These are phyloP conservation scores for Candida stauntonica DNA, from an alignment of 805 yeast genomes.

Conservation along the genomic window DNA sequence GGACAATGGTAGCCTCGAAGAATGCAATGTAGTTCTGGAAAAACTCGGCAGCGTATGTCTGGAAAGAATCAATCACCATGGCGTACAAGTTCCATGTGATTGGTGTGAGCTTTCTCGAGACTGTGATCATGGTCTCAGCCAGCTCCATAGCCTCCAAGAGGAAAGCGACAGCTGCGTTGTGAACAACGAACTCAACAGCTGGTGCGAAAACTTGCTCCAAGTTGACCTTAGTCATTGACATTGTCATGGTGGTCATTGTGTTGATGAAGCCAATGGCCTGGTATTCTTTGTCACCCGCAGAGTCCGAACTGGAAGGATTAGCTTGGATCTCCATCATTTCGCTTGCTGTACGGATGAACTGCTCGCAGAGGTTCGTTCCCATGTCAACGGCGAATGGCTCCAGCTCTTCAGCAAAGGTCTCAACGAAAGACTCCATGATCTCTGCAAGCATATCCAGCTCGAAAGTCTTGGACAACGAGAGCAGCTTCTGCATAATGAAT, in stretches of 20 bases:
- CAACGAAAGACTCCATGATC: constrained; percentile 96
- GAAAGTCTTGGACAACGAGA: constrained; percentile 70
- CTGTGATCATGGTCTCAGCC: constrained; percentile 49
- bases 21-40: constrained; percentile 54
- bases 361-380: constrained; percentile 54
- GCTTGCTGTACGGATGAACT: constrained; percentile 52
- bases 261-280: constrained; percentile 66
- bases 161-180: constrained; percentile 55
- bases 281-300: constrained; percentile 53
- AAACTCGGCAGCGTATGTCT: constrained; percentile 55
- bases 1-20: constrained; percentile 48
- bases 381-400: constrained; percentile 81
- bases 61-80: constrained; percentile 48
- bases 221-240: constrained; percentile 57
- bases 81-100: constrained; percentile 49
- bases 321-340: constrained; percentile 45
- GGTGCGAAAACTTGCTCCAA: constrained; percentile 55
- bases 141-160: constrained; percentile 62
- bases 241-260: constrained; percentile 69
- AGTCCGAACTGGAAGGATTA: constrained; percentile 18
- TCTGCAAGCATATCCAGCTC: constrained; percentile 83
- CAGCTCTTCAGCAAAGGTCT: constrained; percentile 76
- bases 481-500: constrained; percentile 73
- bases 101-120: constrained; percentile 45
- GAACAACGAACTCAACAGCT: constrained; percentile 53